phyloP scores from a whole-genome alignment of 306 rosid genomes.

The Alnus rubra region DNA sequence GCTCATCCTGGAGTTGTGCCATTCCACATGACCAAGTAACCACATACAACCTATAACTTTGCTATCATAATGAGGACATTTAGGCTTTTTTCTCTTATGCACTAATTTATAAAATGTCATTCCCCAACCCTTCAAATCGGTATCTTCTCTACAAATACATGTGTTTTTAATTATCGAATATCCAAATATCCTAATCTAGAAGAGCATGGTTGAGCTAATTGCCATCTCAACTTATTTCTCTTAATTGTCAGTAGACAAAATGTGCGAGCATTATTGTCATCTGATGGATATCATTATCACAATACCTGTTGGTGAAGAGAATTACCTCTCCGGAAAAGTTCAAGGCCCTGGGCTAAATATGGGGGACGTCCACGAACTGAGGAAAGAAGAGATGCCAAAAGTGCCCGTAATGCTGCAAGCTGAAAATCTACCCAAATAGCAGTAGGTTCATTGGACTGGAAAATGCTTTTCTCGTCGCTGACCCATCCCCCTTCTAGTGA shows the following conservation, averaged over 20 bases:
- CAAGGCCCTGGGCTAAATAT: constrained; percentile 77
- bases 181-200: background rate
- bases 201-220: background rate
- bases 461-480: constrained; percentile 43
- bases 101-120: background rate
- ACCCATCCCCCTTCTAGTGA: constrained; percentile 54
- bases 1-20: background rate
- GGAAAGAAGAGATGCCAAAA: constrained; percentile 78
- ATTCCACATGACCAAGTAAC: background rate
- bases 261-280: background rate
- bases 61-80: background rate
- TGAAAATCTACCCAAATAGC: constrained; percentile 55
- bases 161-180: background rate
- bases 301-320: constrained; percentile 15
- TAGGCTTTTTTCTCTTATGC: background rate
- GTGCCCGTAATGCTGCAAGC: constrained; percentile 76
- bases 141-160: background rate
- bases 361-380: constrained; percentile 54
- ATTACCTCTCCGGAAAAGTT: constrained; percentile 78
- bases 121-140: background rate
- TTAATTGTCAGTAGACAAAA: background rate
- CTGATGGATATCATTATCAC: background rate
- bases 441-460: constrained; percentile 44
- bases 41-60: background rate
- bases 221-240: background rate